phyloP scores from a whole-genome alignment of 768 basidiomycete species.

The Chalciporus sphaerocephalus region DNA sequence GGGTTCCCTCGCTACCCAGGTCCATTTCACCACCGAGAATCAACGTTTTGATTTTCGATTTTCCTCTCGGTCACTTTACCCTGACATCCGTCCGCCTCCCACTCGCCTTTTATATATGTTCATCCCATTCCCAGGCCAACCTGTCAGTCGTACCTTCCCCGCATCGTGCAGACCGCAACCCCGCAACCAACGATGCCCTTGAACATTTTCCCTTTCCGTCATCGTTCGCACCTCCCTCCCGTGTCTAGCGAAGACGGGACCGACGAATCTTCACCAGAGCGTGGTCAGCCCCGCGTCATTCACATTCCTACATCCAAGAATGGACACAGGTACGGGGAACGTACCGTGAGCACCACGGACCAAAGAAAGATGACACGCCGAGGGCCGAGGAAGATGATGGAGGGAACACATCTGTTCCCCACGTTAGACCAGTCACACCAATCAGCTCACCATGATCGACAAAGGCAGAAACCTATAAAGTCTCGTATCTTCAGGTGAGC shows the following conservation, averaged over 20 bases:
- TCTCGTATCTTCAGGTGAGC: slow-evolving; percentile 14
- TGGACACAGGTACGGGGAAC: slow-evolving; percentile 3
- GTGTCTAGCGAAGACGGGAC: slow-evolving; percentile 21
- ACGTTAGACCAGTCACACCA: background rate
- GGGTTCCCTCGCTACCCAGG: background rate
- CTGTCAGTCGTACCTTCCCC: background rate
- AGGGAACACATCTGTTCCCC: background rate
- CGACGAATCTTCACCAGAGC: slow-evolving; percentile 21
- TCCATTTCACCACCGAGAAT: background rate
- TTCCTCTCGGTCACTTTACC: slow-evolving; percentile 9
- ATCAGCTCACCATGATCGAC: background rate
- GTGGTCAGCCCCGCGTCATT: background rate
- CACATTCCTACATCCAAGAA: slow-evolving; percentile 7
- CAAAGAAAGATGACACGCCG: background rate
- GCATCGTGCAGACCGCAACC: too few species aligned
- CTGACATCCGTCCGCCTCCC: too few species aligned
- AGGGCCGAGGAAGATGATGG: background rate
- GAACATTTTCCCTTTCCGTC: slow-evolving; percentile 19
- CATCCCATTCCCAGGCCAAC: background rate
- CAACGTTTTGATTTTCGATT: slow-evolving; percentile 7
- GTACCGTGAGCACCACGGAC: background rate
- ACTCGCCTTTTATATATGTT: slow-evolving; percentile 9
- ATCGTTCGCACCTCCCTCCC: slow-evolving; percentile 1
- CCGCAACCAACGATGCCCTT: slow-evolving; percentile 2
- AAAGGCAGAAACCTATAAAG: slow-evolving; percentile 3